These are phyloP conservation scores for Kingdonia uniflora DNA, from an alignment of 164 flowering plant genomes.

Conservation along the genomic window DNA sequence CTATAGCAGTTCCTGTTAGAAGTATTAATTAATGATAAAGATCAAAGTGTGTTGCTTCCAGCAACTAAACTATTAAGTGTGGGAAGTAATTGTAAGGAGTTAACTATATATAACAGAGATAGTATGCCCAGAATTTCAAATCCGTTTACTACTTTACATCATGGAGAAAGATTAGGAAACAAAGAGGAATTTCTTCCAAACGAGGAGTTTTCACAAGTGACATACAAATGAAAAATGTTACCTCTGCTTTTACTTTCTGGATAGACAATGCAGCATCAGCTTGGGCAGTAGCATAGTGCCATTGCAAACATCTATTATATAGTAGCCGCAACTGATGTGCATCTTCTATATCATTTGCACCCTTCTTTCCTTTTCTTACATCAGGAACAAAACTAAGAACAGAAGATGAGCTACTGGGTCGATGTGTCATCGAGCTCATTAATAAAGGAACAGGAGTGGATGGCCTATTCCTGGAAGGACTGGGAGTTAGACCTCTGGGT, in stretches of 20 bases:
- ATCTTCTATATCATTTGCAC: slow-evolving; percentile 60
- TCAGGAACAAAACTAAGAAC: slow-evolving; percentile 77
- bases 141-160: too few relatives aligned
- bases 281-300: slow-evolving; percentile 73
- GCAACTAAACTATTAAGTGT: too few relatives aligned
- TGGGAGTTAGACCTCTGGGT: slow-evolving; percentile 48
- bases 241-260: slow-evolving; percentile 67
- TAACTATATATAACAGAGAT: too few relatives aligned
- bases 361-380: slow-evolving; percentile 65
- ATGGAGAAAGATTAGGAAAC: too few relatives aligned
- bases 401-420: slow-evolving; percentile 46
- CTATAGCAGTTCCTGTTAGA: too few relatives aligned
- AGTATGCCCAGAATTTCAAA: too few relatives aligned
- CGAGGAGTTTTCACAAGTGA: too few relatives aligned
- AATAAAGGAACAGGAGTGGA: slow-evolving; percentile 27
- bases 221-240: slow-evolving; percentile 15
- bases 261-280: slow-evolving; percentile 40
- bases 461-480: slow-evolving; percentile 63
- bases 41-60: too few relatives aligned
- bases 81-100: too few relatives aligned
- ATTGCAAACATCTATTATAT: slow-evolving; percentile 77
- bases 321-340: slow-evolving; percentile 73
- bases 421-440: slow-evolving; percentile 23
- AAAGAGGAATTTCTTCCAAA: too few relatives aligned
- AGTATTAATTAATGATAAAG: too few relatives aligned